Evolutionary conservation across 768 basidiomycete species (phyloP).

Genomic region (Lactarius quietus): DNA sequence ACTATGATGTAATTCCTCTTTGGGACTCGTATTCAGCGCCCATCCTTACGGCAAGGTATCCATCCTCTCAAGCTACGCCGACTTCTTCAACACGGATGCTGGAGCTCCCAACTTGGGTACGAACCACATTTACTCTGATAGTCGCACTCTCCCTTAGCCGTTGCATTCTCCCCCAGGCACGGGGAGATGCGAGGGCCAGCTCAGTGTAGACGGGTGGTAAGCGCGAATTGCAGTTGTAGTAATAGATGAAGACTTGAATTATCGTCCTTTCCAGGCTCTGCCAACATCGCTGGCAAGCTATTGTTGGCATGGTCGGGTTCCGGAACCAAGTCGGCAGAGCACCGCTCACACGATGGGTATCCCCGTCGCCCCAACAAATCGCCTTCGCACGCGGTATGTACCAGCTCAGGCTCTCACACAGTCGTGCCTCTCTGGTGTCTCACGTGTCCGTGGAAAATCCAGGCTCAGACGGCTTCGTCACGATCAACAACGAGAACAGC

Average conservation of each 20-base stretch:
- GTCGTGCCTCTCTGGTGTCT: background rate
- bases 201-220: constrained; percentile 49
- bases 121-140: background rate
- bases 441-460: background rate
- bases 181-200: constrained; percentile 48
- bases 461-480: constrained; percentile 59
- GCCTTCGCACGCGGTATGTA: constrained; percentile 58
- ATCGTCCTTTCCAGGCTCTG: constrained; percentile 40
- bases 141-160: no score
- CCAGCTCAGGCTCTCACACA: no score
- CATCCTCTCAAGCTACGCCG: constrained; percentile 55
- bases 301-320: constrained; percentile 60
- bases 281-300: constrained; percentile 57
- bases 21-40: constrained; percentile 33
- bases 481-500: constrained; percentile 61
- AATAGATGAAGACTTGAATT: background rate
- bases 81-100: constrained; percentile 46
- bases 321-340: constrained; percentile 53
- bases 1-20: background rate
- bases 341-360: constrained; percentile 53
- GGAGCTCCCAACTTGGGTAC: constrained; percentile 59
- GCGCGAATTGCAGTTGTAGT: background rate
- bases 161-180: constrained; percentile 31
- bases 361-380: constrained; percentile 54
- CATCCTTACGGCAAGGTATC: constrained; percentile 66